phyloP scores from a whole-genome alignment of 2,329 filamentous ascomycete species.

The Fusarium ramigenum region DNA sequence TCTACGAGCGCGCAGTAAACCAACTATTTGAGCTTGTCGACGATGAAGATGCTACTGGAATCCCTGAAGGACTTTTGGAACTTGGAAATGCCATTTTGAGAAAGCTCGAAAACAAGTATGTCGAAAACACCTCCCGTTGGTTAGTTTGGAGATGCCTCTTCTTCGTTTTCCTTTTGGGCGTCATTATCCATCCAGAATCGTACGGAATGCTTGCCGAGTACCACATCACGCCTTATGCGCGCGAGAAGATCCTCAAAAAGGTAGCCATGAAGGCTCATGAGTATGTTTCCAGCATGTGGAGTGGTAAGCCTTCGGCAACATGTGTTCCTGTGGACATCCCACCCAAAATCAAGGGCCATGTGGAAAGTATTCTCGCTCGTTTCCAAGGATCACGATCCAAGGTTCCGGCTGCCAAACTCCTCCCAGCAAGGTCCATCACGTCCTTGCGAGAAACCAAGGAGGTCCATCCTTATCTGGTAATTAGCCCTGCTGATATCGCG shows the following conservation, averaged over 20 bases:
- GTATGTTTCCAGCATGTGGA: conserved; percentile 82
- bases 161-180: conserved; percentile 83
- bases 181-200: conserved; percentile 88
- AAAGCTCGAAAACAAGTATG: conserved; percentile 76
- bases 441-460: conserved; percentile 80
- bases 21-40: conserved; percentile 87
- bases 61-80: conserved; percentile 85
- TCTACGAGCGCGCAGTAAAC: conserved; percentile 84
- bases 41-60: conserved; percentile 83
- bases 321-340: conserved; percentile 59
- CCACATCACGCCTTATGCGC: conserved; percentile 89
- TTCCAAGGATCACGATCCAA: conserved; percentile 66
- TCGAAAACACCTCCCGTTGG: conserved; percentile 81
- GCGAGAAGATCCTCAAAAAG: conserved; percentile 82
- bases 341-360: conserved; percentile 70
- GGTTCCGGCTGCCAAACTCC: conserved; percentile 64
- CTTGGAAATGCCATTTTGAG: conserved; percentile 84
- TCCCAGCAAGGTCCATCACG: conserved; percentile 76
- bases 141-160: conserved; percentile 94
- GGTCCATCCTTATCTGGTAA: conserved; percentile 80
- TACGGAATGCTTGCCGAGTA: conserved; percentile 84
- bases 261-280: conserved; percentile 83
- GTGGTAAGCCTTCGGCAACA: conserved; percentile 68
- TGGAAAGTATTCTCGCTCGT: conserved; percentile 75
- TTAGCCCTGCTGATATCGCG: conserved; percentile 81